Conservation (phyloP, 2,329 filamentous ascomycete genomes). For the Aquanectria penicillioides region DNA sequence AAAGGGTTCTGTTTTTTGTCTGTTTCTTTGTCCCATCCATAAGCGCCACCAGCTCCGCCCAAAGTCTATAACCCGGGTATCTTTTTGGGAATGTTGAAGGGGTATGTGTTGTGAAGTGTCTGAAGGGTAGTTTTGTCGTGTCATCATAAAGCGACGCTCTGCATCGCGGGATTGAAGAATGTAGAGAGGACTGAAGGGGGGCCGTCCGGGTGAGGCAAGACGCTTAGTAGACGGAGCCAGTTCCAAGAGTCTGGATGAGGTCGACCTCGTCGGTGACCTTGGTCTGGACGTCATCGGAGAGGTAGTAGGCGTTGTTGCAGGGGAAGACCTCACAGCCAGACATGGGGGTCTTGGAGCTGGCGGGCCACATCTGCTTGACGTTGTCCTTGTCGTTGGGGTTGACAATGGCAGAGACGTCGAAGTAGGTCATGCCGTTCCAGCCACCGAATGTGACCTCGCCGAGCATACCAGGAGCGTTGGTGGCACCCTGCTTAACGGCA, state of each 20-base stretch:
- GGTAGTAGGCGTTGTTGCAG: constrained; percentile 65
- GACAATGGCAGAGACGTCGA: constrained; percentile 69
- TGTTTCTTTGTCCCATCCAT: constrained; percentile 29
- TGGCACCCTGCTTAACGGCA: constrained; percentile 56
- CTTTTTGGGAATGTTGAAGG: constrained; percentile 38
- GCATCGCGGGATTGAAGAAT: constrained; percentile 31
- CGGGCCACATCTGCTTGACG: constrained; percentile 66
- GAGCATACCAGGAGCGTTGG: constrained; percentile 60
- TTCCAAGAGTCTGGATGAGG: constrained; percentile 62
- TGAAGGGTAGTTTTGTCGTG: constrained; percentile 27
- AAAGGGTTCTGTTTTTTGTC: constrained; percentile 31
- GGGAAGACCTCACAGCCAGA: constrained; percentile 64
- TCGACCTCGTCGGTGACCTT: constrained; percentile 59
- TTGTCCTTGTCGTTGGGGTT: constrained; percentile 59
- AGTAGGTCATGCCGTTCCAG: constrained; percentile 61
- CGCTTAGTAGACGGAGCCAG: constrained; percentile 38
- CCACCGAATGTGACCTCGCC: constrained; percentile 62
- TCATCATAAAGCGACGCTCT: constrained; percentile 43
- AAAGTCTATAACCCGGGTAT: constrained; percentile 44
- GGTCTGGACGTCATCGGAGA: constrained; percentile 65
- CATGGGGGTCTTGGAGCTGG: constrained; percentile 46
- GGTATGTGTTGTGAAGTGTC: constrained; percentile 30
- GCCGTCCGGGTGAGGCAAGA: constrained; percentile 25
- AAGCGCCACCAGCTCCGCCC: constrained; percentile 42
- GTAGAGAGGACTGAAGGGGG: constrained; percentile 24